A percentile compares a stretch with the other conserved stretches of the same genome.
Conservation (phyloP, 2,329 filamentous ascomycete species). For the Talaromyces sp. region DNA sequence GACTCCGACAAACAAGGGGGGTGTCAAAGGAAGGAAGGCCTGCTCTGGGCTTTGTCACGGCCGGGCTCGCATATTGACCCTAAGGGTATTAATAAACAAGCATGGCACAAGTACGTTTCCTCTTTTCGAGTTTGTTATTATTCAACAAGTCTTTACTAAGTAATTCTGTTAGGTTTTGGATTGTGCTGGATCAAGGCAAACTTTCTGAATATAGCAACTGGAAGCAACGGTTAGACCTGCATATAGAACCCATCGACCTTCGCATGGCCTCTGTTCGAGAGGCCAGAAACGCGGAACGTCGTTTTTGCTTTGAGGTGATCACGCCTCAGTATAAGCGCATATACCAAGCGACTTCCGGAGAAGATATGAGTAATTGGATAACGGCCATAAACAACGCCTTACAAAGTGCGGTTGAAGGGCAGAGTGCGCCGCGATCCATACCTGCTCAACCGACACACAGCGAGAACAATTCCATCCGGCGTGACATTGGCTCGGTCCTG, state of each 20-base stretch:
- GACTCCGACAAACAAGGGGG: slow-evolving; percentile 53
- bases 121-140: not conserved
- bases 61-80: slow-evolving; percentile 94
- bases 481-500: slow-evolving; percentile 87
- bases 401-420: slow-evolving; percentile 89
- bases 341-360: slow-evolving; percentile 95
- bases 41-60: slow-evolving; percentile 89
- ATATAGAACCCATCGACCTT: slow-evolving; percentile 96
- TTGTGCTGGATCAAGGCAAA: slow-evolving; percentile 93
- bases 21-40: slow-evolving; percentile 81
- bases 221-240: slow-evolving; percentile 94
- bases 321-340: slow-evolving; percentile 94
- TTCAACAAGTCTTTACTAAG: not conserved
- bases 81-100: slow-evolving; percentile 90
- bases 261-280: slow-evolving; percentile 96
- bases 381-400: slow-evolving; percentile 92
- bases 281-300: slow-evolving; percentile 85
- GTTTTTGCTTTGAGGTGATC: slow-evolving; percentile 98
- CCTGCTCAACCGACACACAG: slow-evolving; percentile 39
- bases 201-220: slow-evolving; percentile 98
- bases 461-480: slow-evolving; percentile 59
- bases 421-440: slow-evolving; percentile 49
- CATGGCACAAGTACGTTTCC: slow-evolving; percentile 86
- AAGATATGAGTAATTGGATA: slow-evolving; percentile 98
- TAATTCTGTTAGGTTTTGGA: slow-evolving; percentile 72